Percentiles rank a stretch among this genome's conserved stretches.
phyloP scores from a whole-genome alignment of 2,329 filamentous ascomycete species.

The Fusarium sp. region DNA sequence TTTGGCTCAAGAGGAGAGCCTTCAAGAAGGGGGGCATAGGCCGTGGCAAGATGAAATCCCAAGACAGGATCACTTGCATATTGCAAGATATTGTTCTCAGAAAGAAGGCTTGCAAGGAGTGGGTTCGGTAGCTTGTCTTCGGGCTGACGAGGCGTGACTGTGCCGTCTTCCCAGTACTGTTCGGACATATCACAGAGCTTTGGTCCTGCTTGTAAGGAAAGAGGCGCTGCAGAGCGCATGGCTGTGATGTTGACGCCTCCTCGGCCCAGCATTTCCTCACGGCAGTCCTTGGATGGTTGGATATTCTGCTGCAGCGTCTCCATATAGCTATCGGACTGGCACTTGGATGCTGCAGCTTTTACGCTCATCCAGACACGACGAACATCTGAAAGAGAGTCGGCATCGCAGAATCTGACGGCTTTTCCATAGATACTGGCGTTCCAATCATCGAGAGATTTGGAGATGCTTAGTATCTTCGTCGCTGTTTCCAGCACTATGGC shows the following conservation, averaged over 20 bases:
- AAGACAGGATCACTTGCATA: slow-evolving; percentile 63
- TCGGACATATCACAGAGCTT: slow-evolving; percentile 39
- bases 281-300: slow-evolving; percentile 27
- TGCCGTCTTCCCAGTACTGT: slow-evolving; percentile 52
- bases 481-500: slow-evolving; percentile 55
- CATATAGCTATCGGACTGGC: slow-evolving; percentile 8
- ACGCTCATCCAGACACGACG: slow-evolving; percentile 52
- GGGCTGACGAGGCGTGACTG: slow-evolving; percentile 37
- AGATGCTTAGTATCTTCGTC: slow-evolving; percentile 54
- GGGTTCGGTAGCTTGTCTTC: slow-evolving; percentile 55
- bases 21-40: slow-evolving; percentile 52
- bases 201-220: slow-evolving; percentile 42
- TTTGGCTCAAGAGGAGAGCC: slow-evolving; percentile 52
- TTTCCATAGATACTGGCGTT: slow-evolving; percentile 56
- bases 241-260: slow-evolving; percentile 43
- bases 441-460: slow-evolving; percentile 58
- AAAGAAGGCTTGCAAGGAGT: slow-evolving; percentile 53
- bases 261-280: slow-evolving; percentile 22
- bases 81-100: slow-evolving; percentile 54
- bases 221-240: slow-evolving; percentile 54
- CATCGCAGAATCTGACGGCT: slow-evolving; percentile 61
- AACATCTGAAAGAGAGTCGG: slow-evolving; percentile 56
- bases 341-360: slow-evolving; percentile 28
- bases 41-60: slow-evolving; percentile 67
- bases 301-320: slow-evolving; percentile 32